These are phyloP conservation scores for Macrophomina phaseolina DNA, from an alignment of 2,329 filamentous ascomycete genomes.

Conservation along the genomic window DNA sequence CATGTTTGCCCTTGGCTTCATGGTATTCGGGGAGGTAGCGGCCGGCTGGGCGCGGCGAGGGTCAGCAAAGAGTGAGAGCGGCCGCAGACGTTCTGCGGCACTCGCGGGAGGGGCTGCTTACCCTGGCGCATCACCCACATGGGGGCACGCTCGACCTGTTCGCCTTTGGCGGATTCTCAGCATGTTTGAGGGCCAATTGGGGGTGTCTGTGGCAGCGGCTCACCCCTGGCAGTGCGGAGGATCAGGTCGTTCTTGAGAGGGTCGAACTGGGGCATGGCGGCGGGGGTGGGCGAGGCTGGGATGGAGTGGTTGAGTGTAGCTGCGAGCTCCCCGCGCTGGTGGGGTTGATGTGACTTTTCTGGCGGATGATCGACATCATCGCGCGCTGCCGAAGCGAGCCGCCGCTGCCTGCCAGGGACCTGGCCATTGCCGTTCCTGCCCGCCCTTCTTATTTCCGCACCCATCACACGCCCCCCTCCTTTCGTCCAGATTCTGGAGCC, in stretches of 20 bases:
- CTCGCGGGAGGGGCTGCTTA: conserved; percentile 47
- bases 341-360: conserved; percentile 23
- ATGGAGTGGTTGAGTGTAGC: not conserved
- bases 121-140: conserved; percentile 99
- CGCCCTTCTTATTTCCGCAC: not conserved
- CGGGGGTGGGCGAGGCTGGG: not conserved
- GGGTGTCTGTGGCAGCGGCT: not conserved
- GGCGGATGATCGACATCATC: conserved; percentile 18
- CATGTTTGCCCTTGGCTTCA: conserved; percentile 83
- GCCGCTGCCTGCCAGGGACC: conserved; percentile 7
- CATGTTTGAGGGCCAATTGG: not conserved
- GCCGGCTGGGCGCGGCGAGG: conserved; percentile 66
- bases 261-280: conserved; percentile 73
- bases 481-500: not conserved
- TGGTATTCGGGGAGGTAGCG: conserved; percentile 98
- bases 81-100: not conserved
- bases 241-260: conserved; percentile 92
- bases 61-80: not conserved
- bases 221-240: conserved; percentile 87
- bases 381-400: not conserved
- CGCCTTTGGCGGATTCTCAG: conserved; percentile 60
- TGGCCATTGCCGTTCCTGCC: not conserved
- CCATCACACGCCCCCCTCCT: not conserved
- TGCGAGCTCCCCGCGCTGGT: conserved; percentile 18
- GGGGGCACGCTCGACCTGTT: conserved; percentile 89